These are phyloP conservation scores for Oropetium thomaeum DNA, from an alignment of 176 grass and related monocot species.

Conservation along the genomic window DNA sequence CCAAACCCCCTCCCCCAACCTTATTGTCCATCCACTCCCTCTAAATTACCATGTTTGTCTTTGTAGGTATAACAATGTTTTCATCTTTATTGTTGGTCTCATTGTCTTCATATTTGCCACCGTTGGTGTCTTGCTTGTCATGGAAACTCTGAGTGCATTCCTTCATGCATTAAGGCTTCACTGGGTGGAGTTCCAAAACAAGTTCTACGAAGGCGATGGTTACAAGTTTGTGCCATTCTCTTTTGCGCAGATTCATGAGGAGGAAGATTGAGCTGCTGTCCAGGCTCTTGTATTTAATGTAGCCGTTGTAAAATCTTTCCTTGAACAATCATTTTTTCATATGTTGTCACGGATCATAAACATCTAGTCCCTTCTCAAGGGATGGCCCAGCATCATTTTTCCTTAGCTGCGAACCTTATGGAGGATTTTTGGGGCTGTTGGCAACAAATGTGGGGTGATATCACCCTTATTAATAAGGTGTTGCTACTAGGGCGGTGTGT, in stretches of 20 bases:
- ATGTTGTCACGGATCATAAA: constrained; percentile 43
- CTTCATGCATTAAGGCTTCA: constrained; percentile 97
- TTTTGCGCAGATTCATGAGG: constrained; percentile 52
- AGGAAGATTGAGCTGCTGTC: constrained; percentile 60
- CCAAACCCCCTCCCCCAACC: background rate
- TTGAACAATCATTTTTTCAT: constrained; percentile 45
- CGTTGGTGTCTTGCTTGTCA: constrained; percentile 87
- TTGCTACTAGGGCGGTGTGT: constrained; percentile 28
- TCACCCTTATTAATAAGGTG: constrained; percentile 45
- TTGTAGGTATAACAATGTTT: constrained; percentile 61
- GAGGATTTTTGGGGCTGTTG: constrained; percentile 23
- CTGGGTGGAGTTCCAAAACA: constrained; percentile 98
- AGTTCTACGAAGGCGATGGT: constrained; percentile 97
- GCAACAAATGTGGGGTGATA: constrained; percentile 31
- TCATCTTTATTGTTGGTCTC: constrained; percentile 46
- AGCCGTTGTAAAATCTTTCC: constrained; percentile 35
- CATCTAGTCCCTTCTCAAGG: constrained; percentile 20
- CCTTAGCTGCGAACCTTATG: constrained; percentile 30
- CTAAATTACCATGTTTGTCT: constrained; percentile 5
- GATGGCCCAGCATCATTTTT: constrained; percentile 28
- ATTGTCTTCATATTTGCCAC: constrained; percentile 68
- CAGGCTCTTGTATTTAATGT: constrained; percentile 25
- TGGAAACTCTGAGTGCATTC: constrained; percentile 96
- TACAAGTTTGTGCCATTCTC: constrained; percentile 95
- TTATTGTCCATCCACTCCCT: background rate